Evolutionary conservation across 257 asterid species (phyloP).

Genomic region (Echites panduratus): DNA sequence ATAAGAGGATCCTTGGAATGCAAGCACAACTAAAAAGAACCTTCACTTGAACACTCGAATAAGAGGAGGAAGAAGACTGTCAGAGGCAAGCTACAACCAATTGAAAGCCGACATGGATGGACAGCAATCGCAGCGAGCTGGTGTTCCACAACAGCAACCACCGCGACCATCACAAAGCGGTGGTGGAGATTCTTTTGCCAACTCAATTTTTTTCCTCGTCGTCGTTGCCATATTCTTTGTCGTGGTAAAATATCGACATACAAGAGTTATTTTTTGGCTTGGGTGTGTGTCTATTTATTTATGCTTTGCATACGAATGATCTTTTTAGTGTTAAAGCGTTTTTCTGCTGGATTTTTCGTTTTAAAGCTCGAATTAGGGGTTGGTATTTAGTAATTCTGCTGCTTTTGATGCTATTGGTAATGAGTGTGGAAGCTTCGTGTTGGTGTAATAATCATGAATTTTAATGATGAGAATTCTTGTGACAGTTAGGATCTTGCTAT

Average conservation of each 20-base stretch:
- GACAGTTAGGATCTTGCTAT: not conserved
- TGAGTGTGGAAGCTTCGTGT: not conserved
- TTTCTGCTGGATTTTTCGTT: not conserved
- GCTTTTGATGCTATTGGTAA: not conserved
- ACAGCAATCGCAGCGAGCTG: conserved; percentile 54
- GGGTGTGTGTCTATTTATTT: not conserved
- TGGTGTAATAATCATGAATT: not conserved
- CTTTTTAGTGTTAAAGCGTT: not conserved
- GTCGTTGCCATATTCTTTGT: conserved; percentile 40
- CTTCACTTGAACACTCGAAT: not conserved
- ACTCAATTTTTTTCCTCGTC: conserved; percentile 35
- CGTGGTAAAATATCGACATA: conserved; percentile 27
- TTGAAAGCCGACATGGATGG: conserved; percentile 44
- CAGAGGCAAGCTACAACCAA: not conserved
- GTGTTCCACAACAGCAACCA: conserved; percentile 27
- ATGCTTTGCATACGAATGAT: not conserved
- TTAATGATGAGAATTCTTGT: not conserved
- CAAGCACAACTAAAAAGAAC: not conserved
- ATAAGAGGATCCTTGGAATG: not conserved
- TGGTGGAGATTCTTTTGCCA: conserved; percentile 45
- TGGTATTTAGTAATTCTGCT: not conserved
- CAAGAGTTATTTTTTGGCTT: not conserved
- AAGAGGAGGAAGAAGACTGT: not conserved
- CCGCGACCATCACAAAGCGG: conserved; percentile 24
- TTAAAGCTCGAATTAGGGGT: not conserved